Evolutionary conservation across 2,329 filamentous ascomycete genomes (phyloP).

Genomic region (Ilyonectria robusta): DNA sequence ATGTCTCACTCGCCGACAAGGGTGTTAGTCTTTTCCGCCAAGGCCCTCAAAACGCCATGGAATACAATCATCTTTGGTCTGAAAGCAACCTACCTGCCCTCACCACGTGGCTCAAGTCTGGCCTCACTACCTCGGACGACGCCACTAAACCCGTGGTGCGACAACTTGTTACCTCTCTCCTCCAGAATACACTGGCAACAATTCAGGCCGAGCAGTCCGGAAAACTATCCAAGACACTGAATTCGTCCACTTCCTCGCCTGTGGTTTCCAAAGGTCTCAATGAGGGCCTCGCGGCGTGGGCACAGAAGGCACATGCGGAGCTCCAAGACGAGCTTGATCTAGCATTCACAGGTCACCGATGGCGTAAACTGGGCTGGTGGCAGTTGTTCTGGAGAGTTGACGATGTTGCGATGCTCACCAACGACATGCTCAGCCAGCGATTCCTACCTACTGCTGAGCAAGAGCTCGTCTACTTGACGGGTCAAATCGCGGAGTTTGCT

Average conservation of each 20-base stretch:
- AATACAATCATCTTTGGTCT: constrained; percentile 83
- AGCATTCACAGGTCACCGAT: constrained; percentile 82
- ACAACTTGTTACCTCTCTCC: constrained; percentile 76
- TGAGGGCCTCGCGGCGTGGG: constrained; percentile 77
- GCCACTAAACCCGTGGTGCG: constrained; percentile 76
- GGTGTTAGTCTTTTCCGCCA: constrained; percentile 78
- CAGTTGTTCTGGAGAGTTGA: constrained; percentile 96
- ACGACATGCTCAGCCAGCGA: constrained; percentile 80
- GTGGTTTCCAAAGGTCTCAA: constrained; percentile 63
- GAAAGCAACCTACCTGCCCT: constrained; percentile 77
- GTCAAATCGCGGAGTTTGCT: constrained; percentile 73
- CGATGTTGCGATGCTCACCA: constrained; percentile 87
- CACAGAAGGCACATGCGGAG: constrained; percentile 85
- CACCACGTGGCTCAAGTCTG: constrained; percentile 74
- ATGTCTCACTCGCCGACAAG: constrained; percentile 72
- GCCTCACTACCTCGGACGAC: constrained; percentile 57
- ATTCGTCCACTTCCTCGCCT: constrained; percentile 53
- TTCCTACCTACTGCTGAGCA: constrained; percentile 87
- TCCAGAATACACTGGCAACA: constrained; percentile 66
- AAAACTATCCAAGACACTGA: constrained; percentile 52
- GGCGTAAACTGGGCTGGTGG: constrained; percentile 91
- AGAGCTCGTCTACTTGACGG: constrained; percentile 85
- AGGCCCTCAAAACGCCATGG: constrained; percentile 77
- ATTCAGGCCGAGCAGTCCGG: constrained; percentile 66
- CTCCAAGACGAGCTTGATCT: constrained; percentile 83